Conservation (phyloP, 2,329 filamentous ascomycete genomes). For the Fusarium anthophilum region DNA sequence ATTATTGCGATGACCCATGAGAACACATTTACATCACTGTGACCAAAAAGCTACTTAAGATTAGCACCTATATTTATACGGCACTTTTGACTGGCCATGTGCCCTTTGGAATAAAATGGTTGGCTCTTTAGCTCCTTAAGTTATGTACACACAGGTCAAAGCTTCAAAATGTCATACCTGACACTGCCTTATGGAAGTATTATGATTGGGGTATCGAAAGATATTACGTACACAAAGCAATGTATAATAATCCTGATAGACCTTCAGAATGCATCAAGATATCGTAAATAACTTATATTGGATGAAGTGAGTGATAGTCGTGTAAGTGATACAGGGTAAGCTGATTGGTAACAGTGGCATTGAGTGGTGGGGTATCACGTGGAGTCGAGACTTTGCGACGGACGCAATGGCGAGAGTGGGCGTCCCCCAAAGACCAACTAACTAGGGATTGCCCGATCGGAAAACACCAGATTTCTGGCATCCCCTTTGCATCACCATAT, state of each 20-base stretch:
- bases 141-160: no score
- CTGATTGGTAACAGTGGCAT: background rate
- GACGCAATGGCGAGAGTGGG: conserved; percentile 19
- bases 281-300: no score
- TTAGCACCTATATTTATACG: accelerated
- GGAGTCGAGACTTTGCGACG: conserved; percentile 26
- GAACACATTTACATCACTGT: no score
- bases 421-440: conserved; percentile 21
- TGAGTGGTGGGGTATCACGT: conserved; percentile 34
- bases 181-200: no score
- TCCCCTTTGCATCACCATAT: conserved; percentile 29
- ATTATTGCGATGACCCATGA: background rate
- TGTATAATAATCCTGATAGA: no score
- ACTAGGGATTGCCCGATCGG: conserved; percentile 31
- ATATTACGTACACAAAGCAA: no score
- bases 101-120: no score
- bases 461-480: conserved; percentile 37
- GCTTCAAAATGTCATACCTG: accelerated
- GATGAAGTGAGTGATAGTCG: background rate
- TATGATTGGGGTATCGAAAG: no score
- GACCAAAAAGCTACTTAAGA: no score
- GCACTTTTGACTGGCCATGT: background rate
- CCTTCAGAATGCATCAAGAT: background rate
- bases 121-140: accelerated
- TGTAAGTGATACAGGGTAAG: conserved; percentile 35